Evolutionary conservation across 2,329 filamentous ascomycete genomes (phyloP).

Genomic region (Pestalotiopsis sp.): DNA sequence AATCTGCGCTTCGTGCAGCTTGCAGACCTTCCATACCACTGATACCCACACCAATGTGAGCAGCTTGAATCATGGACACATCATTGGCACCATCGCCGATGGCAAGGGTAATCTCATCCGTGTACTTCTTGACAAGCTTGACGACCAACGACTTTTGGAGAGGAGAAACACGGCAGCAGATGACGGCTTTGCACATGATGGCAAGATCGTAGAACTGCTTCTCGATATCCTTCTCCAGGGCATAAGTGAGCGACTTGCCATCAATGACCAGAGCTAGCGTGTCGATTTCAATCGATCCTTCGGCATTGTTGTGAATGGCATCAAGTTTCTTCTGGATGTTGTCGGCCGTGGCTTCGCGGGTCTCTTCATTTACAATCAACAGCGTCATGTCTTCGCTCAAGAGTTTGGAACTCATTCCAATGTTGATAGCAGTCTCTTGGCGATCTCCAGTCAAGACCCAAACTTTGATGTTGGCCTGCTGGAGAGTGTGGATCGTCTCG

Average conservation of each 20-base stretch:
- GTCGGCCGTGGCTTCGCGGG: constrained; percentile 74
- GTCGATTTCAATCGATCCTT: constrained; percentile 77
- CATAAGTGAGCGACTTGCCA: constrained; percentile 91
- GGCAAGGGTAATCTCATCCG: constrained; percentile 89
- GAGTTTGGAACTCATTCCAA: constrained; percentile 98
- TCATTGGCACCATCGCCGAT: constrained; percentile 98
- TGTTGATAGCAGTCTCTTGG: constrained; percentile 99
- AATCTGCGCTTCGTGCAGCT: constrained; percentile 92
- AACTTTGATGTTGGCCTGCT: constrained; percentile 96
- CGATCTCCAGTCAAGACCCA: constrained; percentile 98
- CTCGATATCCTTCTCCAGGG: constrained; percentile 90
- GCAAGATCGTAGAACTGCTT: constrained; percentile 92
- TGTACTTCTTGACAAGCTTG: constrained; percentile 92
- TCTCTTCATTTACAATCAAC: constrained; percentile 93
- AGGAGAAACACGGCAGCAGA: constrained; percentile 95
- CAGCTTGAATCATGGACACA: constrained; percentile 99
- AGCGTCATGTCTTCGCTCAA: constrained; percentile 99
- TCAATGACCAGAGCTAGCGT: constrained; percentile 92
- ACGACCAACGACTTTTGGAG: constrained; percentile 97
- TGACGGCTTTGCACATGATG: constrained; percentile 96
- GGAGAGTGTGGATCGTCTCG: constrained; percentile 95
- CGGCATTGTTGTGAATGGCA: constrained; percentile 82
- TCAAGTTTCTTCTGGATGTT: constrained; percentile 94
- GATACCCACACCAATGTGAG: constrained; percentile 96
- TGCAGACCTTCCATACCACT: constrained; percentile 96